Base-by-base conservation (phyloP, 805 yeast species). In the Peterozyma xylosa region DNA sequence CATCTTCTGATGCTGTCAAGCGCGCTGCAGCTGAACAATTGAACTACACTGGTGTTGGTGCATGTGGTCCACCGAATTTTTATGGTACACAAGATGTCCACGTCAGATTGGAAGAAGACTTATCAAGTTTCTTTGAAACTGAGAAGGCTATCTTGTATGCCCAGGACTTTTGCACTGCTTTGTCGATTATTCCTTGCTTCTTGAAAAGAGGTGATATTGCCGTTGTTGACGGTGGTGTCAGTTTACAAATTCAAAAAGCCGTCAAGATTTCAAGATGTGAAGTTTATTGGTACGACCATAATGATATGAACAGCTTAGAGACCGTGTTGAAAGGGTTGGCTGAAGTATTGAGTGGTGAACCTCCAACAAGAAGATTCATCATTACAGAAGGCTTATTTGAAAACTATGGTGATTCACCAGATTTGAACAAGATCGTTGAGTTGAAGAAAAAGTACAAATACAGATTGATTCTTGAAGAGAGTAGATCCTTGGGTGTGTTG, bases 51-150 rank as follows among this genome's bases (percentile, higher is more conserved):
- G 99, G 99, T 59, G 97, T 93, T 42, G 99, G 99, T 50, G 91
- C 97, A 1, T 93, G 99, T 70, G 96, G 98, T 35, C 98, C 99
- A 5, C 95, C 97, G 37, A 95, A 96, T 45, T 93, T 93, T 56
- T 93, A 90, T 62, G 99, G 99, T 48, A 85, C 89, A 48, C 96
- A 89, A 63, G 96, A 89, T 58, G 88, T 82, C 37, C 99, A 93
- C 58, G 81, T 80, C 44, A 73, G 82, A 53, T 70, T 86, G 45
- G 95, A 89, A 60, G 79, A 78, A 53, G 84, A 80, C 49, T 64
- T 93, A 47, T 80, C 96, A 11, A 60, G 68, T 30, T 91, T 80
- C 57, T 77, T 91, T 51, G 88, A 84, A 21, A 75, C 87, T 2
- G 95, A 86, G 50, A 74, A 74, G 45, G 80, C 88, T 39, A 86